Conservation (phyloP, 2,329 filamentous ascomycete genomes). For the Sporothrix curviconia region DNA sequence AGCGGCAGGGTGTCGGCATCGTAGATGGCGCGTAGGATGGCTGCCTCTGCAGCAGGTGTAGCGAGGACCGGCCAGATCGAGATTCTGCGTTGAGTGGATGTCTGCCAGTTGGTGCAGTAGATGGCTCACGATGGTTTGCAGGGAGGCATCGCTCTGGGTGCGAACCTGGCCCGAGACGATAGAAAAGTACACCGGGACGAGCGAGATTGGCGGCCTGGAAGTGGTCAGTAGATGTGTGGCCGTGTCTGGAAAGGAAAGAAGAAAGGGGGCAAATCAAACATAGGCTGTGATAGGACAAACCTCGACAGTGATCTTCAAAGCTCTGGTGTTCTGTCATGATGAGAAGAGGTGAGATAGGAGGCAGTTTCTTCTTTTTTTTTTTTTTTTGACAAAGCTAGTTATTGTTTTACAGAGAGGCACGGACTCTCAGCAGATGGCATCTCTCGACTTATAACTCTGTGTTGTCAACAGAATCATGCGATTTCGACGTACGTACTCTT, state of each 20-base stretch:
- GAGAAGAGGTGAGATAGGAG: no score
- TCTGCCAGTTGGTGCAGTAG: conserved; percentile 22
- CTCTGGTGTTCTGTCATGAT: background rate
- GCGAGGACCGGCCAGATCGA: conserved; percentile 20
- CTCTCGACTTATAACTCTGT: background rate
- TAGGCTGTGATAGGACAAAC: background rate
- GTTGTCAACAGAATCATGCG: no score
- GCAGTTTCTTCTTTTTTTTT: background rate
- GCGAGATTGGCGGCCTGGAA: conserved; percentile 26
- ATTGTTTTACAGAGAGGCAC: background rate
- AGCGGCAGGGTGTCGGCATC: conserved; percentile 28
- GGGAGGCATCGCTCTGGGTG: conserved; percentile 23
- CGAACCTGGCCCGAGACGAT: conserved; percentile 24
- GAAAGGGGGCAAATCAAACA: no score
- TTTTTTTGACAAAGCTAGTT: background rate
- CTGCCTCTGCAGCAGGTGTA: conserved; percentile 19
- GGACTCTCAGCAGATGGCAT: background rate
- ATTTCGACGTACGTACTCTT: no score
- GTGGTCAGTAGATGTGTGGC: background rate
- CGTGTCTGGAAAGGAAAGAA: no score
- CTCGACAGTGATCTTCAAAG: background rate
- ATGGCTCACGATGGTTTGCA: conserved; percentile 24
- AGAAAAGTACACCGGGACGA: conserved; percentile 23
- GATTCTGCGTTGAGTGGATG: conserved; percentile 4
- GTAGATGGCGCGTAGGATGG: conserved; percentile 29